A percentile compares a stretch with the other conserved stretches of the same genome.
phyloP scores from a whole-genome alignment of 148 eudicot species.

The Vaccinium darrowii region DNA sequence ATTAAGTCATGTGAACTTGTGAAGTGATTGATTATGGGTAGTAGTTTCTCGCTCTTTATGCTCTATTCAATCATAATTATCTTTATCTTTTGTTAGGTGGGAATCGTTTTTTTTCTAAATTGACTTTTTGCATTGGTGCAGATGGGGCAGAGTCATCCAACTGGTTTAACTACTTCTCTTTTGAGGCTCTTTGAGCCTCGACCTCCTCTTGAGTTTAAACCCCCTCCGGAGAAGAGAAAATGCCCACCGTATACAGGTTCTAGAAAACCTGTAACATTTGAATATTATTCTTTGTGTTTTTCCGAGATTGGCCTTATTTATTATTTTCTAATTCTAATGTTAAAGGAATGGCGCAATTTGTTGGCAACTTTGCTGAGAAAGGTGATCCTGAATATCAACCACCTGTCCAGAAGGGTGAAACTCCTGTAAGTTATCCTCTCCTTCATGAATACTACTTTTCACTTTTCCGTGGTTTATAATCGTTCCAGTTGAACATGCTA shows the following conservation, averaged over 20 bases:
- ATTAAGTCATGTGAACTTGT: not conserved
- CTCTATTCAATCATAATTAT: not conserved
- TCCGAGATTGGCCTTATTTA: not conserved
- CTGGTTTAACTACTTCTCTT: slow-evolving; percentile 79
- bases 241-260: slow-evolving; percentile 87
- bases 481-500: not conserved
- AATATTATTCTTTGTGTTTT: not conserved
- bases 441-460: slow-evolving; percentile 1
- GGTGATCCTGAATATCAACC: slow-evolving; percentile 90
- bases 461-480: not conserved
- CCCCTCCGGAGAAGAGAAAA: slow-evolving; percentile 93
- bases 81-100: not conserved
- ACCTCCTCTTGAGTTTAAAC: slow-evolving; percentile 82
- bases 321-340: not conserved
- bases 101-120: not conserved
- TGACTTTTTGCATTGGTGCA: slow-evolving; percentile 22
- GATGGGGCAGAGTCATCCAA: slow-evolving; percentile 96
- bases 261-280: not conserved
- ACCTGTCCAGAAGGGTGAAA: slow-evolving; percentile 76
- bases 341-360: slow-evolving; percentile 89
- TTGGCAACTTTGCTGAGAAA: slow-evolving; percentile 74
- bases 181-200: slow-evolving; percentile 95
- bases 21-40: not conserved
- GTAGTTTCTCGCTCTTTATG: not conserved
- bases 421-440: slow-evolving; percentile 53